Conservation (phyloP, 2,329 filamentous ascomycete genomes). For the Trichoderma breve region DNA sequence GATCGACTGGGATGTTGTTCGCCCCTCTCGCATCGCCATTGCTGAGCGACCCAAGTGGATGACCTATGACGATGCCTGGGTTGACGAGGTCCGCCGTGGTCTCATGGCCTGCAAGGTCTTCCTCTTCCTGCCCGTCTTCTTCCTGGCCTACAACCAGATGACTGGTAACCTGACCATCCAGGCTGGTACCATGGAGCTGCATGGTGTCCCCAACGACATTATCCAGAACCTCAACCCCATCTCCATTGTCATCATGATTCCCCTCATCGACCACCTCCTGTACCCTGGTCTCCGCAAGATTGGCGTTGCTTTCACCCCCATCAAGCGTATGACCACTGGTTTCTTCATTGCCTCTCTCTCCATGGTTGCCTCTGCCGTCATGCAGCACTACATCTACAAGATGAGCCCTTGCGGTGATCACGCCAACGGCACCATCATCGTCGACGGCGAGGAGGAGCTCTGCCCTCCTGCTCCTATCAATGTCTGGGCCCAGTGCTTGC, state of each 20-base stretch:
- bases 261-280: slow-evolving; percentile 64
- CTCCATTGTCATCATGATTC: slow-evolving; percentile 72
- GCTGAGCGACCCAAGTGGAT: slow-evolving; percentile 65
- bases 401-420: slow-evolving; percentile 58
- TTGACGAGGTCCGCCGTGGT: slow-evolving; percentile 72
- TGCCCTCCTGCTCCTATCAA: slow-evolving; percentile 62
- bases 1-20: slow-evolving; percentile 65
- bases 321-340: slow-evolving; percentile 71
- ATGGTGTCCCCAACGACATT: slow-evolving; percentile 75
- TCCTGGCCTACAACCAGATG: slow-evolving; percentile 59
- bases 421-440: slow-evolving; percentile 38
- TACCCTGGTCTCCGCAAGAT: slow-evolving; percentile 66
- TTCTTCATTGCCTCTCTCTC: slow-evolving; percentile 65
- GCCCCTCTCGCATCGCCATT: slow-evolving; percentile 61
- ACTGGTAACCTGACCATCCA: slow-evolving; percentile 62
- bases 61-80: slow-evolving; percentile 81
- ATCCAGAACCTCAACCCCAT: slow-evolving; percentile 75
- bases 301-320: slow-evolving; percentile 67
- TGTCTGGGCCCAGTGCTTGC: slow-evolving; percentile 58
- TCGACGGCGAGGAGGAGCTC: slow-evolving; percentile 33
- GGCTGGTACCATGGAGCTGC: slow-evolving; percentile 62
- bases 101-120: slow-evolving; percentile 70
- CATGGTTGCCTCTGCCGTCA: slow-evolving; percentile 57
- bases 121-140: slow-evolving; percentile 65
- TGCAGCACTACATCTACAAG: slow-evolving; percentile 64